Evolutionary conservation across 495 filamentous ascomycete genomes (phyloP).

Genomic region (Emericellopsis terricola): DNA sequence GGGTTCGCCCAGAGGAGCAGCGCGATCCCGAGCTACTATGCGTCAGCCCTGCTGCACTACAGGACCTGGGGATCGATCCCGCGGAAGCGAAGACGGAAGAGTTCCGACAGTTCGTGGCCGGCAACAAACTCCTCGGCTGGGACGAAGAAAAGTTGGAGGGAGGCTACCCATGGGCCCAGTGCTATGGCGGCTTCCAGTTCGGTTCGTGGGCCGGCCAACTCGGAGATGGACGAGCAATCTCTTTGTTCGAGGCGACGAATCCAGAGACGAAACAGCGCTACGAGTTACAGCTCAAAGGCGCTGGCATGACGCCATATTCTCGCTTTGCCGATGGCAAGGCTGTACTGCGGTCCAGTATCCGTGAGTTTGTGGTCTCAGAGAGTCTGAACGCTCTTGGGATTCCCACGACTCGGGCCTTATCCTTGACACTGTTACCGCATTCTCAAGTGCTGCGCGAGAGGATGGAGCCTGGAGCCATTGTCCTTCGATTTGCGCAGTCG

Average conservation of each 20-base stretch:
- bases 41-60: conserved; percentile 57
- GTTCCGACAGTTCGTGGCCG: conserved; percentile 59
- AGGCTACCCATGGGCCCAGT: conserved; percentile 94
- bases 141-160: conserved; percentile 37
- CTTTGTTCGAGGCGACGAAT: conserved; percentile 79
- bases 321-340: conserved; percentile 97
- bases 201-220: conserved; percentile 91
- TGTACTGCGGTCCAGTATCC: conserved; percentile 74
- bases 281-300: conserved; percentile 87
- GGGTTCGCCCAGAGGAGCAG: conserved; percentile 58
- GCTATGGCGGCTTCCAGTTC: conserved; percentile 81
- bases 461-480: conserved; percentile 85
- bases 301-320: conserved; percentile 82
- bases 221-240: conserved; percentile 87
- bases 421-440: conserved; percentile 58
- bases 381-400: conserved; percentile 66
- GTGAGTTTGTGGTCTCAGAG: conserved; percentile 87
- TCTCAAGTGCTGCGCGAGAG: conserved; percentile 58
- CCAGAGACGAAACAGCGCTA: conserved; percentile 51
- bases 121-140: conserved; percentile 57
- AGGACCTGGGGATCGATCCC: conserved; percentile 52
- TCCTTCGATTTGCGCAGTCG: conserved; percentile 72
- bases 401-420: conserved; percentile 71
- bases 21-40: conserved; percentile 62
- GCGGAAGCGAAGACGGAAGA: conserved; percentile 52